phyloP scores from a whole-genome alignment of 1,139 yeast species.

The Saccharomyces hybrid region DNA sequence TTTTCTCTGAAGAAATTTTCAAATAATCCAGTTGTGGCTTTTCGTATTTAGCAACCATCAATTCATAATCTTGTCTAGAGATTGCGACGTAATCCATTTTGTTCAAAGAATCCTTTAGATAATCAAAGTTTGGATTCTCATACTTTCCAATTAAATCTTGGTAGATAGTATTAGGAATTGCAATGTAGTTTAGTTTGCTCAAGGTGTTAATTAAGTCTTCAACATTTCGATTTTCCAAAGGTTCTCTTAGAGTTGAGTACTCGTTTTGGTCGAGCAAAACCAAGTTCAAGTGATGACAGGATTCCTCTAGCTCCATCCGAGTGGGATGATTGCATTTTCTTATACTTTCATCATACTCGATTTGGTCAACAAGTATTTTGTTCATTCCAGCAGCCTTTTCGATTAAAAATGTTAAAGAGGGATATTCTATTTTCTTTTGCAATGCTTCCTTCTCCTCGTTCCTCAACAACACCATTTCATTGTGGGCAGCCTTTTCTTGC shows the following conservation, averaged over 20 bases:
- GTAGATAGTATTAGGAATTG: too few relatives aligned
- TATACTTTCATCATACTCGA: background rate
- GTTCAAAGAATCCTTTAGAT: too few relatives aligned
- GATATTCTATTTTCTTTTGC: conserved; percentile 1
- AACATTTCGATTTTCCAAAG: conserved; percentile 11
- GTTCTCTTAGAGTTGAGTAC: conserved; percentile 6
- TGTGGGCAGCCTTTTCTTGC: background rate
- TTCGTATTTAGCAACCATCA: too few relatives aligned
- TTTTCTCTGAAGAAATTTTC: too few relatives aligned
- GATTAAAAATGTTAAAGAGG: conserved; percentile 17
- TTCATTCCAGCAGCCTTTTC: conserved; percentile 16
- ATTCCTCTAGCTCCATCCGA: background rate
- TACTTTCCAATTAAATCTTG: too few relatives aligned
- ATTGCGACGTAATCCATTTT: too few relatives aligned
- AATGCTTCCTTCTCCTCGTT: background rate
- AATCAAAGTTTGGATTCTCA: conserved; percentile 15
- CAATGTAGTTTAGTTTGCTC: conserved; percentile 1
- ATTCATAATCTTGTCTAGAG: too few relatives aligned
- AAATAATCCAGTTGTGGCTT: too few relatives aligned
- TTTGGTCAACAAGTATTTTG: conserved; percentile 3
- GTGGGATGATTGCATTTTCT: background rate
- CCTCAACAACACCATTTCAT: background rate
- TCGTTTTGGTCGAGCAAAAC: conserved; percentile 2
- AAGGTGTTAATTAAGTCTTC: conserved; percentile 24
- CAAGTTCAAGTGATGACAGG: background rate